Evolutionary conservation across 2,329 filamentous ascomycete species (phyloP).

Genomic region (Fusarium hainanense): DNA sequence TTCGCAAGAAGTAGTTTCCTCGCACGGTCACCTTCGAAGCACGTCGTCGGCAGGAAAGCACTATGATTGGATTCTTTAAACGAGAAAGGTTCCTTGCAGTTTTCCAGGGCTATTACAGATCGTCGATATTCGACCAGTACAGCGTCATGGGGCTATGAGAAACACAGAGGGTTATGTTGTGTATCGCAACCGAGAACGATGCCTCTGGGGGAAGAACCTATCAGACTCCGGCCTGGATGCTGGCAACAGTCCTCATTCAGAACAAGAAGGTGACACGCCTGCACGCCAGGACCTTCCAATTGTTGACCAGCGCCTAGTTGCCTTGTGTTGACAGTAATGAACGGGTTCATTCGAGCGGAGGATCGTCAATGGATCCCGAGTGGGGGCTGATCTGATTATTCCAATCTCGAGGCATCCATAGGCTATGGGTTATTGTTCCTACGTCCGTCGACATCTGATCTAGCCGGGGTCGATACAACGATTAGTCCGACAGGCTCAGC

Average conservation of each 20-base stretch:
- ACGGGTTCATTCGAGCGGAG: constrained; percentile 27
- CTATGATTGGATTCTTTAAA: neutral
- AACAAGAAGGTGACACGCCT: constrained; percentile 19
- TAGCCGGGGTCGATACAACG: neutral
- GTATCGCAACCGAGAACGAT: neutral
- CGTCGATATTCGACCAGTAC: neutral
- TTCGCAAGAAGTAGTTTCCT: neutral
- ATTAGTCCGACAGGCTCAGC: constrained; percentile 18
- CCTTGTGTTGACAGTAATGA: constrained; percentile 27
- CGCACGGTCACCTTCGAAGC: neutral
- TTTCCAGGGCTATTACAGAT: neutral
- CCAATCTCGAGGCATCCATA: constrained; percentile 2
- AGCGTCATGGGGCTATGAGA: neutral
- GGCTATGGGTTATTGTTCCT: neutral
- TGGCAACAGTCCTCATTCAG: neutral
- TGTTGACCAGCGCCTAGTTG: constrained; percentile 20
- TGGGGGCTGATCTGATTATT: constrained; percentile 34
- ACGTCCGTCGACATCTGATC: neutral
- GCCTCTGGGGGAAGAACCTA: neutral
- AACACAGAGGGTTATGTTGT: neutral
- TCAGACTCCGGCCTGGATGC: neutral
- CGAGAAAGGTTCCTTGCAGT: neutral
- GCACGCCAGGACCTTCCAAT: constrained; percentile 31
- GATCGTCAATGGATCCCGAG: constrained; percentile 34
- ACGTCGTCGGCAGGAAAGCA: too few species aligned